These are phyloP conservation scores for Linum lewisii DNA, from an alignment of 345 rosid genomes.

Conservation along the genomic window DNA sequence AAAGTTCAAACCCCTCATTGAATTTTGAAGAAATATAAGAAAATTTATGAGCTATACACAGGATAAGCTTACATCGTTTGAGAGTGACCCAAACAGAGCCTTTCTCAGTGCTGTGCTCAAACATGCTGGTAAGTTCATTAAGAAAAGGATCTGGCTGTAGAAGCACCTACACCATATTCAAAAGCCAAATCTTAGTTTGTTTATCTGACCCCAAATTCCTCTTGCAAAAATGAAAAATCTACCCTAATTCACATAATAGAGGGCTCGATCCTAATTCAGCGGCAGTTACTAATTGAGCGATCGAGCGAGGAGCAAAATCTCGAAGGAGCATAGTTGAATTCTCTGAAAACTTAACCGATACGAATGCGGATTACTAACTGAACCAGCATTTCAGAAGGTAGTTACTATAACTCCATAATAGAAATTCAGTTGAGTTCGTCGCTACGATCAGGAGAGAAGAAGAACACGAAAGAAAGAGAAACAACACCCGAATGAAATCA, in stretches of 20 bases:
- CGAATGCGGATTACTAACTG: too few species aligned
- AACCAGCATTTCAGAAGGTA: background rate
- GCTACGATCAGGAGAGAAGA: background rate
- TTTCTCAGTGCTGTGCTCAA: constrained; percentile 62
- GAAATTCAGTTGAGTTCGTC: background rate
- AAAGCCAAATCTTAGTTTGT: too few species aligned
- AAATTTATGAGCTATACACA: background rate
- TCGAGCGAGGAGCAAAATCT: background rate
- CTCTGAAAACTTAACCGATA: background rate
- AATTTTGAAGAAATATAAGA: background rate
- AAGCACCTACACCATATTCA: constrained; percentile 34
- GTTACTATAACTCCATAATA: background rate
- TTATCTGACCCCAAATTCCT: background rate
- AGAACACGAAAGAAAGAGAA: too few species aligned
- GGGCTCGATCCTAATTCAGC: background rate
- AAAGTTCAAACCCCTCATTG: background rate
- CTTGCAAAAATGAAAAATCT: background rate
- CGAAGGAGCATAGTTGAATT: background rate
- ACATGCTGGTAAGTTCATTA: constrained; percentile 85
- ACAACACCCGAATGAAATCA: background rate
- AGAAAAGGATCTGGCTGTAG: constrained; percentile 84
- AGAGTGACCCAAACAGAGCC: constrained; percentile 94
- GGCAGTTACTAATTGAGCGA: too few species aligned
- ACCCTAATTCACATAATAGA: background rate
- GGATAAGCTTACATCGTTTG: constrained; percentile 56